phyloP scores from a whole-genome alignment of 2,329 filamentous ascomycete genomes.

The Nemania diffusa region DNA sequence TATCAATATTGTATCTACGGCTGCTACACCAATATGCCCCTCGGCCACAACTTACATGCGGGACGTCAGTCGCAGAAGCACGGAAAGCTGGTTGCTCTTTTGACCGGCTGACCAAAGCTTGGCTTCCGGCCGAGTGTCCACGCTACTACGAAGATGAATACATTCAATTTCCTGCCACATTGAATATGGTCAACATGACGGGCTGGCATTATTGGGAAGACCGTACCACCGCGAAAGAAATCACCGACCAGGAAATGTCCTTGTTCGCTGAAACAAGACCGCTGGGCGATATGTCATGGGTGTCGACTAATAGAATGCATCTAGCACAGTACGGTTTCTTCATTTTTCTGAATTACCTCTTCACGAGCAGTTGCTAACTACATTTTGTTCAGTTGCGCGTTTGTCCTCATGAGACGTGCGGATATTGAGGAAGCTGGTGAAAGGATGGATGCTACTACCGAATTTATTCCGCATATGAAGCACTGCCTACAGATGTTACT shows the following conservation, averaged over 20 bases:
- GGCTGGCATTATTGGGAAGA: slow-evolving; percentile 6
- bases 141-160: slow-evolving; percentile 8
- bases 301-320: slow-evolving; percentile 6
- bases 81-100: background rate
- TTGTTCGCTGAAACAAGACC: slow-evolving; percentile 3
- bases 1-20: background rate
- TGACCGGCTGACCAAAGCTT: background rate
- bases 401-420: background rate
- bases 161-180: background rate
- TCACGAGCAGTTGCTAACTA: background rate
- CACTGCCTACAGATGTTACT: slow-evolving; percentile 3
- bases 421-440: slow-evolving; percentile 4
- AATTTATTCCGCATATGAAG: slow-evolving; percentile 1
- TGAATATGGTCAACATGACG: background rate
- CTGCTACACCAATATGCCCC: background rate
- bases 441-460: slow-evolving; percentile 3
- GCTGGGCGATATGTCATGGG: background rate
- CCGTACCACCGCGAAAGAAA: background rate
- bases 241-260: slow-evolving; percentile 1
- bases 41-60: background rate
- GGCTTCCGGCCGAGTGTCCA: slow-evolving; percentile 4
- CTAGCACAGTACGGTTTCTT: background rate
- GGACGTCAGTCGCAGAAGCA: background rate
- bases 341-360: background rate
- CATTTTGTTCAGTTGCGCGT: background rate